Percentiles rank a stretch among this genome's conserved stretches.
These are phyloP conservation scores for Pharnaceum exiguum DNA, from an alignment of 148 eudicot species.

Conservation along the genomic window DNA sequence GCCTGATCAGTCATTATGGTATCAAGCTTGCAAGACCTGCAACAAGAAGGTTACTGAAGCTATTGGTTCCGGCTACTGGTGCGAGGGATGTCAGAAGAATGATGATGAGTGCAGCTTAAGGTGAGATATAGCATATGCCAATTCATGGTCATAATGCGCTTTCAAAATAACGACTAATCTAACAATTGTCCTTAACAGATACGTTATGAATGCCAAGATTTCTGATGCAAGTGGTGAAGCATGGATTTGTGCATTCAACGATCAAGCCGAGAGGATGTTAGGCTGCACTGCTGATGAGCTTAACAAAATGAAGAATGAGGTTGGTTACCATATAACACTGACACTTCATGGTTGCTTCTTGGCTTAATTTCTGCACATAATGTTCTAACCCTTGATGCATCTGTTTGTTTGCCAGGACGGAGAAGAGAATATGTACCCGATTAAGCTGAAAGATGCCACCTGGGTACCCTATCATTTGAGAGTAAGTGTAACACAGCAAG, in stretches of 20 bases:
- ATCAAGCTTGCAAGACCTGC: slow-evolving; percentile 93
- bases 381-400: not conserved
- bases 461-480: slow-evolving; percentile 69
- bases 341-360: too few species aligned
- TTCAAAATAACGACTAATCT: not conserved
- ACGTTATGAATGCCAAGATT: slow-evolving; percentile 63
- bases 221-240: slow-evolving; percentile 89
- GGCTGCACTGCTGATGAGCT: slow-evolving; percentile 96
- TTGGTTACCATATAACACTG: not conserved
- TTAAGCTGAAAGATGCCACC: slow-evolving; percentile 68
- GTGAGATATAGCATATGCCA: slow-evolving; percentile 24
- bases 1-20: slow-evolving; percentile 91
- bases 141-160: not conserved
- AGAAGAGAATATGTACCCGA: slow-evolving; percentile 39
- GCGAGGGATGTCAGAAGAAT: slow-evolving; percentile 92
- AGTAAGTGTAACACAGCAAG: slow-evolving; percentile 59
- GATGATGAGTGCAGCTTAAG: slow-evolving; percentile 78
- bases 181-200: slow-evolving; percentile 34
- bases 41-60: slow-evolving; percentile 94
- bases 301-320: slow-evolving; percentile 65
- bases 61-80: slow-evolving; percentile 89
- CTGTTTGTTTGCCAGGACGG: slow-evolving; percentile 24
- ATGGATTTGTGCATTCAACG: slow-evolving; percentile 76
- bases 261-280: slow-evolving; percentile 77
- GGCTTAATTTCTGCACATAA: not conserved